A percentile compares a stretch with the other conserved stretches of the same genome.
phyloP scores from a whole-genome alignment of 192 early-diverging fungal species.

The Phycomyces blakesleeanus region DNA sequence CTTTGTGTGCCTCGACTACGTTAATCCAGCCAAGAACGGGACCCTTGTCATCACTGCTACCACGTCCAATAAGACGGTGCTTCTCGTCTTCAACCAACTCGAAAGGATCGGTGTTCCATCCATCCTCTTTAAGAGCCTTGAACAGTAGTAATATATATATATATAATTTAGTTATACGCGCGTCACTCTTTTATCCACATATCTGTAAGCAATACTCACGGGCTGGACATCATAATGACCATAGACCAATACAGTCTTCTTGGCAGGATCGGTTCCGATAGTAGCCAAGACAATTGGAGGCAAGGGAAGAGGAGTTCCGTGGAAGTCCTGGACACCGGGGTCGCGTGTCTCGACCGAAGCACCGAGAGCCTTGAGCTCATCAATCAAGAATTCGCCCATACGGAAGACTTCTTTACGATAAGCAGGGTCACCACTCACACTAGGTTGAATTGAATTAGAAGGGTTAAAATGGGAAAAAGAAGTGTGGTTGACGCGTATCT shows the following conservation, averaged over 20 bases:
- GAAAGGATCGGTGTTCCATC: constrained; percentile 93
- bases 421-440: constrained; percentile 70
- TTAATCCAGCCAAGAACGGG: constrained; percentile 97
- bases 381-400: constrained; percentile 87
- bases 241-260: constrained; percentile 96
- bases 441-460: constrained; percentile 23
- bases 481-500: neutral
- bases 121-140: constrained; percentile 72
- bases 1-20: constrained; percentile 91
- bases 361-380: constrained; percentile 70
- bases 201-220: constrained; percentile 37
- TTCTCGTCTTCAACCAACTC: constrained; percentile 80
- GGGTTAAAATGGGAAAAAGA: neutral
- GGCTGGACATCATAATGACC: constrained; percentile 99
- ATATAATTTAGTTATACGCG: constrained; percentile 4
- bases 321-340: constrained; percentile 80
- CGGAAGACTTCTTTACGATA: constrained; percentile 77
- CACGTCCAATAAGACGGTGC: constrained; percentile 85
- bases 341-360: constrained; percentile 61
- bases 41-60: constrained; percentile 95
- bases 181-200: too few relatives aligned
- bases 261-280: constrained; percentile 85
- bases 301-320: constrained; percentile 74
- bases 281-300: constrained; percentile 90
- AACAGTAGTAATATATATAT: too few relatives aligned